A percentile compares a stretch with the other conserved stretches of the same genome.
These are phyloP conservation scores for Mortierella sp. DNA, from an alignment of 371 early-diverging fungal genomes.

Conservation along the genomic window DNA sequence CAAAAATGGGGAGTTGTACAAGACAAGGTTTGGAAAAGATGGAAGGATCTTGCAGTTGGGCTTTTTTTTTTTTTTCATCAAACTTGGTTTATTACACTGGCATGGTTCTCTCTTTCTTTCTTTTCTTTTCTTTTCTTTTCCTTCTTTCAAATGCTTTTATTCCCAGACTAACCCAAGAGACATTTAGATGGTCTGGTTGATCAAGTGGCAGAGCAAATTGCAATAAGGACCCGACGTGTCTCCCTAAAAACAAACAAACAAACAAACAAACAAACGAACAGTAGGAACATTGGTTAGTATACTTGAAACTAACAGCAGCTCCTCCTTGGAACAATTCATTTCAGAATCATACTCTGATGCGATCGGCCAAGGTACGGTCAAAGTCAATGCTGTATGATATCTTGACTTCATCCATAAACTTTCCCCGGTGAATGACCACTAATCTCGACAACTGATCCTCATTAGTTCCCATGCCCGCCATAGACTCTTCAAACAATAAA, in stretches of 20 bases:
- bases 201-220: conserved; percentile 49
- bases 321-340: background rate
- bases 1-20: background rate
- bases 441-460: conserved; percentile 51
- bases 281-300: background rate
- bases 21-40: conserved; percentile 42
- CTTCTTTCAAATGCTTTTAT: conserved; percentile 9
- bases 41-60: conserved; percentile 23
- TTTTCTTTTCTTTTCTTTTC: background rate
- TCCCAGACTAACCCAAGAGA: too few species aligned
- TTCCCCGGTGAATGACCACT: conserved; percentile 47
- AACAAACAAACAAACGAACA: background rate
- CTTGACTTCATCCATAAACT: conserved; percentile 49
- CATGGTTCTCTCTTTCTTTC: background rate
- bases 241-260: conserved; percentile 29
- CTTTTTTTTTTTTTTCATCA: background rate
- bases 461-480: conserved; percentile 48
- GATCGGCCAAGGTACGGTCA: conserved; percentile 49
- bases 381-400: conserved; percentile 40
- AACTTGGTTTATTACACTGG: too few species aligned
- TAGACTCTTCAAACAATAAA: conserved; percentile 39
- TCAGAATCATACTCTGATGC: conserved; percentile 33
- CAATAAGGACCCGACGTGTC: conserved; percentile 51
- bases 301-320: background rate
- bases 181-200: conserved; percentile 49